phyloP scores from a whole-genome alignment of 148 eudicot genomes.

The Rhododendron williamsianum region DNA sequence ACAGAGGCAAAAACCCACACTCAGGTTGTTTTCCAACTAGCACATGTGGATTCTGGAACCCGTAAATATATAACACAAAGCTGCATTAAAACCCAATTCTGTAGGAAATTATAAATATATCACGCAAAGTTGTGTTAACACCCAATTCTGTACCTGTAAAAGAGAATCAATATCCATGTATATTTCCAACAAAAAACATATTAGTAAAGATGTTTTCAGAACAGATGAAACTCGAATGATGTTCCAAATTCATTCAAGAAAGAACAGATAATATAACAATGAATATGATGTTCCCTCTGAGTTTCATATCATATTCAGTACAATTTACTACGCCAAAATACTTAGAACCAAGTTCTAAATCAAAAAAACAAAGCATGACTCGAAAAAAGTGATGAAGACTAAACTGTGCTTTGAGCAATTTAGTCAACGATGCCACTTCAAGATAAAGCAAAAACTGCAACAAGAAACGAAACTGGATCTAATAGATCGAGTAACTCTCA shows the following conservation, averaged over 20 bases:
- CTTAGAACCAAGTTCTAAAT: not conserved
- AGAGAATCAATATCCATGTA: not conserved
- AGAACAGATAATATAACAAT: not conserved
- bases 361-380: not conserved
- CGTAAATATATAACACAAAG: not conserved
- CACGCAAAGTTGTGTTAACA: not conserved
- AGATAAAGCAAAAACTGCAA: not conserved
- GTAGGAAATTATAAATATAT: not conserved
- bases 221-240: not conserved
- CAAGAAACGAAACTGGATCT: slow-evolving; percentile 11
- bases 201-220: not conserved
- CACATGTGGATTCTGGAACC: not conserved
- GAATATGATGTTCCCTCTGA: slow-evolving; percentile 10
- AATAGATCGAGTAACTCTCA: slow-evolving; percentile 67
- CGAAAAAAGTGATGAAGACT: not conserved
- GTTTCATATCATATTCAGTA: slow-evolving; percentile 6
- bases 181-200: not conserved
- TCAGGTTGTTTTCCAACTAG: not conserved
- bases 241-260: not conserved
- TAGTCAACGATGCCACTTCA: not conserved
- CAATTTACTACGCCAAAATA: slow-evolving; percentile 7
- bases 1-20: not conserved
- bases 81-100: not conserved
- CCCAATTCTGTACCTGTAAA: not conserved
- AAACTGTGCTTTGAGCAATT: slow-evolving; percentile 7